These are phyloP conservation scores for Pyrenochaeta sp. DNA, from an alignment of 2,329 filamentous ascomycete genomes.

Conservation along the genomic window DNA sequence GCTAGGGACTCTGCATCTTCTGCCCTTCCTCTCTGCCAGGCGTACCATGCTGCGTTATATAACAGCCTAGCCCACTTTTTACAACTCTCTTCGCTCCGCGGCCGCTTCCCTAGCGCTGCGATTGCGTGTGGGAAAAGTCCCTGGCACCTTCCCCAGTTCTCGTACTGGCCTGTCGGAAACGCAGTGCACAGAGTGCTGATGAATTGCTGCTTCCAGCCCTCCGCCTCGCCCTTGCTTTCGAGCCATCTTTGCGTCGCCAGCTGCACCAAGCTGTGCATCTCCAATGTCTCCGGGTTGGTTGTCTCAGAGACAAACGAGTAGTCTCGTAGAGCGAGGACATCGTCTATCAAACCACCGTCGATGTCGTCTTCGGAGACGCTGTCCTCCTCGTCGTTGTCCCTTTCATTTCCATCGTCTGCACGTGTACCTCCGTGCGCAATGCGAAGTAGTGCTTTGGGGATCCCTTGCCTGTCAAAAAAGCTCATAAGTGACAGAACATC, in stretches of 20 bases:
- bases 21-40: slow-evolving; percentile 6
- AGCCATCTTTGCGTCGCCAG: slow-evolving; percentile 31
- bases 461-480: slow-evolving; percentile 54
- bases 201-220: slow-evolving; percentile 40
- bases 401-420: too few relatives aligned
- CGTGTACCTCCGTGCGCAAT: neutral
- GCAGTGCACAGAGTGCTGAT: slow-evolving; percentile 33
- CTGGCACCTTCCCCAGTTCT: slow-evolving; percentile 46
- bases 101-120: slow-evolving; percentile 7
- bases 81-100: neutral
- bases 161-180: slow-evolving; percentile 39
- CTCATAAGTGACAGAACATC: slow-evolving; percentile 4
- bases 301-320: slow-evolving; percentile 42
- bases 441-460: slow-evolving; percentile 31
- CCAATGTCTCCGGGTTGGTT: slow-evolving; percentile 37
- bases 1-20: slow-evolving; percentile 12
- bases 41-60: slow-evolving; percentile 17
- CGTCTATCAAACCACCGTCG: neutral
- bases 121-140: slow-evolving; percentile 42
- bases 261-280: slow-evolving; percentile 57
- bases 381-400: too few relatives aligned
- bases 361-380: too few relatives aligned
- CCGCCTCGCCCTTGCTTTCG: slow-evolving; percentile 19
- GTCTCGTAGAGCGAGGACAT: neutral
- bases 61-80: slow-evolving; percentile 12